Base-by-base conservation (phyloP, 176 grass and related monocot species). In the Oryza nivara region DNA sequence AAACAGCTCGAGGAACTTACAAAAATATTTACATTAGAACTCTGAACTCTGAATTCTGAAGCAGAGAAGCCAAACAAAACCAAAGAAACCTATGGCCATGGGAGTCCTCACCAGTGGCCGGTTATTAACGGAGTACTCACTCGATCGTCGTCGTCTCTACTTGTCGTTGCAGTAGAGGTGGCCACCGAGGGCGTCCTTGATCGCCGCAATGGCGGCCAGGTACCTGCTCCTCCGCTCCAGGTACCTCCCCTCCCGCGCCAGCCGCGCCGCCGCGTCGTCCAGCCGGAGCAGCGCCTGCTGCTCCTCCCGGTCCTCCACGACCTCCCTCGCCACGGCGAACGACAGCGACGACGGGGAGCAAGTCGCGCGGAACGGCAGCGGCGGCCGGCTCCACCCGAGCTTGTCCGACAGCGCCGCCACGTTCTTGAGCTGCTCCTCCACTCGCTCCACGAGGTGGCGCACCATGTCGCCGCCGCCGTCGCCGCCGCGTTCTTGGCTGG, bases 381-480 rank as follows among this genome's bases (percentile, higher is more conserved):
- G 78, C 16, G 74, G 60, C 25, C 38, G 80, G 66, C 87, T 86
- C 64, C 48, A 79, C 54, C 82, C 87, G 67, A 99, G 88, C 30
- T 94, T 90, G 17, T 90, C 88, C 19, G 96, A 96, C n/a, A 99
- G 88, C 80, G 79, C 72, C 36, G 88, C 80, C 71, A 96, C 89
- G 49, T 96, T 90, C 51, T 82, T 78, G 35, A 96, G 73, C 61
- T 84, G 86, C 46, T 81, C 64, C 35, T 99, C 89, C 43, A 95
- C 93, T 77, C 88, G 86, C 81, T 80, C 61, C 61, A 87, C 73
- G 65, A 99, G 71, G 9, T 4, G 69, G n/a, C 92, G 86, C 17
- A 92, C 35, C 54, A 20, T 58, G 54, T 58, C 54, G 54, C 54
- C 54, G 54, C 17, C 54, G 54, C 17, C 17, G 17, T 6, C 3